Percentiles rank a stretch among this genome's conserved stretches.
Evolutionary conservation across 306 rosid species (phyloP).

Genomic region (Malus sieversii): DNA sequence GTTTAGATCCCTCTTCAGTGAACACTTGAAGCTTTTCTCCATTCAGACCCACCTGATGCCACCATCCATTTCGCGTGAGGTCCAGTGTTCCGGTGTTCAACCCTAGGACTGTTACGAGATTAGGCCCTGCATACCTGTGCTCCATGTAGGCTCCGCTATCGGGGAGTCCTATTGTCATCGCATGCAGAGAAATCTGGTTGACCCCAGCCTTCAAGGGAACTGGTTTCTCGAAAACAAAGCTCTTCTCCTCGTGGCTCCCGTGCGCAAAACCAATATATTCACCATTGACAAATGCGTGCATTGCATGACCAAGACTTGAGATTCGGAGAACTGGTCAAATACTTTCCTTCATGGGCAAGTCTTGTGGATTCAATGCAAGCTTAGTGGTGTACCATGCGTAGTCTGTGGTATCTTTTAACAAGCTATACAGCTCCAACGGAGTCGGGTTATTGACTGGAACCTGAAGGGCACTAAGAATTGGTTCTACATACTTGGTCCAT

Average conservation of each 20-base stretch:
- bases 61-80: not conserved
- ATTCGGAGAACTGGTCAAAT: not conserved
- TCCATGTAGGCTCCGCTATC: constrained; percentile 13
- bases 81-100: constrained; percentile 6
- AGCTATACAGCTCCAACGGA: not conserved
- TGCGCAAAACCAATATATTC: constrained; percentile 11
- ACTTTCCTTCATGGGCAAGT: not conserved
- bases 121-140: constrained; percentile 10
- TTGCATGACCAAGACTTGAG: not conserved
- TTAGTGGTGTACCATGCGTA: constrained; percentile 17
- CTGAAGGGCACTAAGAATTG: not conserved
- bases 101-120: not conserved
- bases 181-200: constrained; percentile 1
- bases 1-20: not conserved
- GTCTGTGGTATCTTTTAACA: constrained; percentile 10
- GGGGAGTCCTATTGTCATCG: constrained; percentile 5
- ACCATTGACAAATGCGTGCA: constrained; percentile 7
- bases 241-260: constrained; percentile 9
- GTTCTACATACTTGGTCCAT: constrained; percentile 8
- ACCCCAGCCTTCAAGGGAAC: not conserved
- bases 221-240: not conserved
- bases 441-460: not conserved
- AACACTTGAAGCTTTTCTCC: constrained; percentile 2
- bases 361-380: not conserved
- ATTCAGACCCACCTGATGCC: constrained; percentile 10